Conservation (phyloP, 495 filamentous ascomycete species). For the Talaromyces nanjingensis region DNA sequence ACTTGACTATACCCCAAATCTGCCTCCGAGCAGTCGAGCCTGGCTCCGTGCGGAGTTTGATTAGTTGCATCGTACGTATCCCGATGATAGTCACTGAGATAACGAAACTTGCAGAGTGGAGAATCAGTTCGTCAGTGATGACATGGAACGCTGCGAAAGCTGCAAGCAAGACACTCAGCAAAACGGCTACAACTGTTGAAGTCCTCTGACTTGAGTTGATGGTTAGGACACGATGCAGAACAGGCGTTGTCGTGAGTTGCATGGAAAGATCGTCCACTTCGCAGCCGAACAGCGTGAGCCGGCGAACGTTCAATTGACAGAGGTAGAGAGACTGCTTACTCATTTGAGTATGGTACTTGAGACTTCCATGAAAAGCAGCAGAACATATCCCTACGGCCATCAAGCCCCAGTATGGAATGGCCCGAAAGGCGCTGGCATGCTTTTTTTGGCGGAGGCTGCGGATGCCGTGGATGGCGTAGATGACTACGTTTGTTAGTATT, state of each 20-base stretch:
- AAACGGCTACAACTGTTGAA: background rate
- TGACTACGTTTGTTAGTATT: background rate
- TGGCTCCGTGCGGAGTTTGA: slow-evolving; percentile 14
- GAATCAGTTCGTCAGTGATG: background rate
- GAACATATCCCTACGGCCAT: slow-evolving; percentile 52
- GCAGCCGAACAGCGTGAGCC: background rate
- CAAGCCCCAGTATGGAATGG: slow-evolving; percentile 42
- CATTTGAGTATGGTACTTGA: slow-evolving; percentile 51
- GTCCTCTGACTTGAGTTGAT: background rate
- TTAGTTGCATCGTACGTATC: slow-evolving; percentile 24
- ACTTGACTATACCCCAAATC: background rate
- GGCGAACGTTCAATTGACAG: background rate
- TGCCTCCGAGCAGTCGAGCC: slow-evolving; percentile 9
- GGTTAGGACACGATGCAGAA: background rate
- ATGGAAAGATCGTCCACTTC: background rate
- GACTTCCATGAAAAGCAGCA: slow-evolving; percentile 41
- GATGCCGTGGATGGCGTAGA: background rate
- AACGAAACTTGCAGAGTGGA: slow-evolving; percentile 11
- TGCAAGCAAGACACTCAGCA: background rate
- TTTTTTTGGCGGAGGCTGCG: background rate
- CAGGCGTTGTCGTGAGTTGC: background rate
- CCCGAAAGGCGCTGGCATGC: slow-evolving; percentile 17
- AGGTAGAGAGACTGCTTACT: slow-evolving; percentile 19
- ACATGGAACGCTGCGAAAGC: background rate
- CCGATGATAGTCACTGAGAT: slow-evolving; percentile 17